Percentiles rank a stretch among this genome's conserved stretches.
These are phyloP conservation scores for Dentipellis fragilis DNA, from an alignment of 768 basidiomycete species.

Conservation along the genomic window DNA sequence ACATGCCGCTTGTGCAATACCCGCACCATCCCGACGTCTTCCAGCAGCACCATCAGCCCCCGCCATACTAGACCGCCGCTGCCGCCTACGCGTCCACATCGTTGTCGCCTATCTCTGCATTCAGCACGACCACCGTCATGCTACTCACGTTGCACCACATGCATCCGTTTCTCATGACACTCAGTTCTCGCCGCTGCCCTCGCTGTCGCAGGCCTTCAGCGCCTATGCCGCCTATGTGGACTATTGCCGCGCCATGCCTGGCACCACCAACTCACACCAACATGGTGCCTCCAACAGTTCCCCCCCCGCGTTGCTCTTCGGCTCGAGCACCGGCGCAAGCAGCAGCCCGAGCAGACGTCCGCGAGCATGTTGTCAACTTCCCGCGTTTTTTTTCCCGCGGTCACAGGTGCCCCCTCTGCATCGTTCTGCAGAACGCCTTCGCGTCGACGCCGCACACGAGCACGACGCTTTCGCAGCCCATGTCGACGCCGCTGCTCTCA, in stretches of 20 bases:
- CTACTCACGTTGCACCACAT: slow-evolving; percentile 24
- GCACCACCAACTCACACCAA: slow-evolving; percentile 23
- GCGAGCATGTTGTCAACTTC: neutral
- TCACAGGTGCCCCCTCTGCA: too few species aligned
- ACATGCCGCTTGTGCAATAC: slow-evolving; percentile 31
- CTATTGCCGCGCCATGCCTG: slow-evolving; percentile 54
- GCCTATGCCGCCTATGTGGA: slow-evolving; percentile 62
- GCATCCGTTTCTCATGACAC: neutral
- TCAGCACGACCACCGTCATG: slow-evolving; percentile 45
- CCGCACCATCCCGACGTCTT: neutral
- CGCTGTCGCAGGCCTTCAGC: slow-evolving; percentile 49
- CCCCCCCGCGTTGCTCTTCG: too few species aligned
- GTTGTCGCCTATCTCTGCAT: slow-evolving; percentile 33
- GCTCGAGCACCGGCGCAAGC: slow-evolving; percentile 32
- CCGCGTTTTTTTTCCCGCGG: too few species aligned
- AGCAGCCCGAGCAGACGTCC: slow-evolving; percentile 20
- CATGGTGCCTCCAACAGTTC: slow-evolving; percentile 25
- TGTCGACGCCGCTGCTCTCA: slow-evolving; percentile 56
- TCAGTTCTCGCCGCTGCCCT: neutral
- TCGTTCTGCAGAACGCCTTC: too few species aligned
- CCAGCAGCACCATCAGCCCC: neutral
- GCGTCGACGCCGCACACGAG: slow-evolving; percentile 27
- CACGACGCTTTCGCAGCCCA: slow-evolving; percentile 38
- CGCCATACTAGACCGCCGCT: slow-evolving; percentile 12
- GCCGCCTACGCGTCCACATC: slow-evolving; percentile 18